Conservation (phyloP, 805 yeast species). For the Ogataea methanolica region DNA sequence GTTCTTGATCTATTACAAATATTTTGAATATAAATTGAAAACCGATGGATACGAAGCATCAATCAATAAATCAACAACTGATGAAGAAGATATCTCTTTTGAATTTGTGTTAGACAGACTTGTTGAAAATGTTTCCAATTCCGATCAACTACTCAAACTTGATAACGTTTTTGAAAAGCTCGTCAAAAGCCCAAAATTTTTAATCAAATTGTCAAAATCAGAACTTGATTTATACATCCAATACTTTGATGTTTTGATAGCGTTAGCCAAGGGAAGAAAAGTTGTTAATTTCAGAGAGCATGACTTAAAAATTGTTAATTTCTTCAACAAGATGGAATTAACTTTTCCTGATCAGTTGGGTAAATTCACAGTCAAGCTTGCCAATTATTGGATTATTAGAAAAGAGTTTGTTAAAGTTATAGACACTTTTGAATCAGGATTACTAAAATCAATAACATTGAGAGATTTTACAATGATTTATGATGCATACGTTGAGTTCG, state of each 20-base stretch:
- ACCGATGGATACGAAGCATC: background rate
- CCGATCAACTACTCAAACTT: slow-evolving; percentile 9
- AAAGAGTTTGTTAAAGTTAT: slow-evolving; percentile 35
- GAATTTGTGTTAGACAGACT: slow-evolving; percentile 32
- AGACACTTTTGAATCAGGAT: slow-evolving; percentile 43
- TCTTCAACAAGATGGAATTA: slow-evolving; percentile 31
- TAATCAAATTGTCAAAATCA: slow-evolving; percentile 35
- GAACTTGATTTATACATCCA: slow-evolving; percentile 45
- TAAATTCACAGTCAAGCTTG: slow-evolving; percentile 41
- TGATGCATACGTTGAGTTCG: slow-evolving; percentile 58
- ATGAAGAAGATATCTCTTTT: slow-evolving; percentile 11
- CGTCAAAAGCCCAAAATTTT: slow-evolving; percentile 30
- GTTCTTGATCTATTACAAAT: slow-evolving; percentile 31
- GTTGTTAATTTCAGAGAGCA: background rate
- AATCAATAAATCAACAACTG: background rate
- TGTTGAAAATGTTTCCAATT: slow-evolving; percentile 15
- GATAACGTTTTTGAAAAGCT: slow-evolving; percentile 28
- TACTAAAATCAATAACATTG: slow-evolving; percentile 44
- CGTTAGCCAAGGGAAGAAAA: background rate
- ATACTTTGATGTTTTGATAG: slow-evolving; percentile 38
- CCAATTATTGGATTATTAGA: slow-evolving; percentile 42
- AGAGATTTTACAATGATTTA: slow-evolving; percentile 60
- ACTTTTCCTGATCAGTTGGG: slow-evolving; percentile 60
- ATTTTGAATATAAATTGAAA: slow-evolving; percentile 18
- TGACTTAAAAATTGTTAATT: slow-evolving; percentile 8